Percentiles rank a stretch among this genome's conserved stretches.
phyloP scores from a whole-genome alignment of 2,329 filamentous ascomycete genomes.

The Berkeleyomyces rouxiae region DNA sequence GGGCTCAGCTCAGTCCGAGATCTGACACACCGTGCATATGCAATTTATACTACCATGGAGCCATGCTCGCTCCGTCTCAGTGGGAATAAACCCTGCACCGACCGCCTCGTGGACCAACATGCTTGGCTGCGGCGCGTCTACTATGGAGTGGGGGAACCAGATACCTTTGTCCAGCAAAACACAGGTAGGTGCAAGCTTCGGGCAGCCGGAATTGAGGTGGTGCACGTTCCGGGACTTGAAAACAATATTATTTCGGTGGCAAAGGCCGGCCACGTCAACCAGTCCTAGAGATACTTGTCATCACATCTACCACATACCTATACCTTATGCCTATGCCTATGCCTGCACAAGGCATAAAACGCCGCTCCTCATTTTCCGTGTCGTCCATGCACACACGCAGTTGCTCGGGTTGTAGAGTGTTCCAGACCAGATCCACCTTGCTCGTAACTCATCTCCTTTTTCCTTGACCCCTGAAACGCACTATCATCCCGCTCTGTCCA shows the following conservation, averaged over 20 bases:
- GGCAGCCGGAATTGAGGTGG: conserved; percentile 54
- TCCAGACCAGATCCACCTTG: neutral
- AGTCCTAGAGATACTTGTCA: neutral
- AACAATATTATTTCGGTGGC: conserved; percentile 67
- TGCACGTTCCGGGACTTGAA: conserved; percentile 60
- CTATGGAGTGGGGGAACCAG: conserved; percentile 75
- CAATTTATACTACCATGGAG: conserved; percentile 85
- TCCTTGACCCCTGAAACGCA: conserved; percentile 9
- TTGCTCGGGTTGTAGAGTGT: too few species aligned
- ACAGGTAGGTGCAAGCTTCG: conserved; percentile 54
- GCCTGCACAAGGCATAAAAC: neutral
- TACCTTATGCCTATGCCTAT: too few species aligned
- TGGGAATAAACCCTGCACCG: conserved; percentile 60
- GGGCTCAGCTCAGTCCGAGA: conserved; percentile 20
- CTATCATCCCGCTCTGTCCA: conserved; percentile 1
- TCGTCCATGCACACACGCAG: neutral
- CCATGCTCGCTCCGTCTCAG: conserved; percentile 60
- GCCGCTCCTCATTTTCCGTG: neutral
- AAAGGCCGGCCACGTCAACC: conserved; percentile 56
- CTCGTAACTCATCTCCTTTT: neutral
- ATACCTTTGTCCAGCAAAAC: conserved; percentile 75
- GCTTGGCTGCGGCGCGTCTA: conserved; percentile 60
- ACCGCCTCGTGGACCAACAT: conserved; percentile 53
- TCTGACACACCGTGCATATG: conserved; percentile 21
- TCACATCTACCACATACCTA: neutral